Evolutionary conservation across 257 asterid species (phyloP).

Genomic region (Agastache rugosa): DNA sequence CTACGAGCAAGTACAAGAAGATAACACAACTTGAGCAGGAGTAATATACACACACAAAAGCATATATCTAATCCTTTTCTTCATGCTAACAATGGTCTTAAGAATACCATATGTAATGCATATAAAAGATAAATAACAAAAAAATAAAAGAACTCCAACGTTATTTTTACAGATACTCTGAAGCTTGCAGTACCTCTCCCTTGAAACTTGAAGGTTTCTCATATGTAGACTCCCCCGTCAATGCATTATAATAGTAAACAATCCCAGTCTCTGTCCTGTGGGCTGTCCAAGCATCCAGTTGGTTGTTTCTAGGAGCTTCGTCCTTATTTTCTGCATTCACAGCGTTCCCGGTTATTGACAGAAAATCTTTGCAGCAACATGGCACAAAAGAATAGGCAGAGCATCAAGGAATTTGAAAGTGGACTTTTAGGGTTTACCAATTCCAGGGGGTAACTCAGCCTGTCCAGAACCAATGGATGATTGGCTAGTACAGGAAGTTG

Average conservation of each 20-base stretch:
- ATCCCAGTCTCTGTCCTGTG: constrained; percentile 90
- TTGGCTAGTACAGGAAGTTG: constrained; percentile 47
- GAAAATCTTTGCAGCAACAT: constrained; percentile 31
- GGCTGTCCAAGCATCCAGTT: constrained; percentile 80
- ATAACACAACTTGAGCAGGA: background rate
- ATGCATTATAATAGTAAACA: constrained; percentile 83
- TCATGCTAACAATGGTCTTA: background rate
- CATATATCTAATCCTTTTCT: background rate
- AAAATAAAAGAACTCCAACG: constrained; percentile 15
- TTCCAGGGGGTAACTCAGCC: constrained; percentile 72
- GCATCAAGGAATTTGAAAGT: constrained; percentile 26
- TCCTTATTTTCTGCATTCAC: constrained; percentile 48
- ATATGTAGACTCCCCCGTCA: constrained; percentile 93
- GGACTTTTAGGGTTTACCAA: constrained; percentile 51
- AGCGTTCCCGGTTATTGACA: constrained; percentile 52
- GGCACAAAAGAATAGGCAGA: constrained; percentile 17
- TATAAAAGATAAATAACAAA: background rate
- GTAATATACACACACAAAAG: too few relatives aligned
- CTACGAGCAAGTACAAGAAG: constrained; percentile 11
- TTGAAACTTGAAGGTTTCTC: constrained; percentile 79
- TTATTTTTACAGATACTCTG: constrained; percentile 29
- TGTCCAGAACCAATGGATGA: constrained; percentile 48
- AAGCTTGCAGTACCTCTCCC: constrained; percentile 72
- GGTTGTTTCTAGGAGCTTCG: constrained; percentile 55
- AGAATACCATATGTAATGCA: constrained; percentile 16